Base-by-base conservation (phyloP, 2,329 filamentous ascomycete genomes). In the Chrysoporthe austroafricana region DNA sequence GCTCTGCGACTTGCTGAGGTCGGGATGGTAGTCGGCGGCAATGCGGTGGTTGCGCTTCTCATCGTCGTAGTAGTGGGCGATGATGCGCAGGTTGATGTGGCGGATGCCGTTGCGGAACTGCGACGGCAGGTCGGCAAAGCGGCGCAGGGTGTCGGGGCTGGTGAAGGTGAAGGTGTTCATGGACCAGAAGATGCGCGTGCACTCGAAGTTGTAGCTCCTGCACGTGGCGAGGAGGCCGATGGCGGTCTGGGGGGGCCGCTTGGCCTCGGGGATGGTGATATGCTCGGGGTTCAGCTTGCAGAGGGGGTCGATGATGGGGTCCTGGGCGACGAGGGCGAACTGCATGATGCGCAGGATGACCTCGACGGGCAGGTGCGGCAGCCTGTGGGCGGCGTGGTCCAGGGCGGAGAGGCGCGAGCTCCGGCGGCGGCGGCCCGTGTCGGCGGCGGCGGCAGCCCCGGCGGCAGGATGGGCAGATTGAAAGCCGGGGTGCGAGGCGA, bases 51-150 rank as follows among this genome's bases (percentile, higher is more conserved):
- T 70, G 16, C 77, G 76, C 48, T 78, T 80, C 59, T 83, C 79
- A 61, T 88, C 85, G 66, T 87, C 84, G 69, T 86, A 88, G 73
- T 85, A 88, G 63, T 79, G 80, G 11, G 85, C 85, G 67, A 87
- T 82, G 72, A 88, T 77, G 54, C 86, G 84, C 52, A 88, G 76
- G 39, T 78, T 86, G 72, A 85, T 75, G 66, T 81, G 76, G 34
- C 78, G 78, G 64, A 88, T 79, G 13, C 77, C 74, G 43, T 79
- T 74, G 18, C 86, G 83, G 66, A 80, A 80, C 4, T 75, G 67
- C 13, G 79, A 67, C 57, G 79, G 76, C 46, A 87, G 75, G 42
- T 84, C 82, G 60, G 79, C 76, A 71, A 88, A 86, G 61, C 81
- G 79, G 50, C 79, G 80, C 5, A 88, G 75, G 2, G 84, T 79